These are phyloP conservation scores for Hsuehochloa calcarea DNA, from an alignment of 176 grass and related monocot genomes.

Conservation along the genomic window DNA sequence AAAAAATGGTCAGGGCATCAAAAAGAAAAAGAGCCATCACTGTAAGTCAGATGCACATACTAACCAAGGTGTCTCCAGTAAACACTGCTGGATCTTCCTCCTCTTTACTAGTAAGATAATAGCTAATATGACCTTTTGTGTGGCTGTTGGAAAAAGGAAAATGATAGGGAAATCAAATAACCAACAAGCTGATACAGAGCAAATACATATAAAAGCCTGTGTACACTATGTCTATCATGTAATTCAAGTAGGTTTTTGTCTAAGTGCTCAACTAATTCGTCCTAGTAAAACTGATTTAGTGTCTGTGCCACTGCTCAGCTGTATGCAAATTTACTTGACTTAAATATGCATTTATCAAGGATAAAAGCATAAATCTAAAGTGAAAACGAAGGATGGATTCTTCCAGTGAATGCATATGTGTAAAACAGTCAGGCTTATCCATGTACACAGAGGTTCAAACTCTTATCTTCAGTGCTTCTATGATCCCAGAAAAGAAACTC, in stretches of 20 bases:
- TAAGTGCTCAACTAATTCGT: background rate
- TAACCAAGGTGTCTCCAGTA: conserved; percentile 95
- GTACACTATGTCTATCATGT: background rate
- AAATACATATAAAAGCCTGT: conserved; percentile 2
- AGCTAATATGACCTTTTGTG: conserved; percentile 93
- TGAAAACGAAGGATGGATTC: background rate
- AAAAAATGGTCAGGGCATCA: background rate
- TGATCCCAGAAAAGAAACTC: background rate
- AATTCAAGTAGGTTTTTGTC: background rate
- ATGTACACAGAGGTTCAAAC: background rate
- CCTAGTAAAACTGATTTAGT: background rate
- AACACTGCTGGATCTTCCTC: conserved; percentile 72
- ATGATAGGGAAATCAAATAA: conserved; percentile 20
- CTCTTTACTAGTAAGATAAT: conserved; percentile 72
- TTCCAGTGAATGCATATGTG: background rate
- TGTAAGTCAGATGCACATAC: conserved; percentile 30
- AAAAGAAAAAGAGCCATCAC: conserved; percentile 4
- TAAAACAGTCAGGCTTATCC: background rate
- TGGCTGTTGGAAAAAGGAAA: conserved; percentile 53
- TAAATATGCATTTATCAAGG: background rate
- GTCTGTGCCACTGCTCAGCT: background rate
- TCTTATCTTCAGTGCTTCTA: background rate
- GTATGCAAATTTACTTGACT: background rate
- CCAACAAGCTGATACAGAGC: background rate
- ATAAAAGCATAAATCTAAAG: background rate